These are phyloP conservation scores for Jamesozyma hellenica DNA, from an alignment of 805 yeast species.

Conservation along the genomic window DNA sequence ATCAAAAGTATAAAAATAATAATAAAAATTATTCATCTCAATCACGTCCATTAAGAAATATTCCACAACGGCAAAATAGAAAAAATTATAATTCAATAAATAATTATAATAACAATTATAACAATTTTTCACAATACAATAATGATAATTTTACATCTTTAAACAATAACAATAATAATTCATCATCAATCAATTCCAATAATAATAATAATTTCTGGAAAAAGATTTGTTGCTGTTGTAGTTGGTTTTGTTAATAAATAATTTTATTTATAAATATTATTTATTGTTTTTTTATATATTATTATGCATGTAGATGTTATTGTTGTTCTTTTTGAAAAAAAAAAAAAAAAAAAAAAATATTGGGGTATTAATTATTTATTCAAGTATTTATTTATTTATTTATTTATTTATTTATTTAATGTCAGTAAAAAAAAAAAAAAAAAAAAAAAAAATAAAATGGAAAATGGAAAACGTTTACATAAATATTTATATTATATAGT, in stretches of 20 bases:
- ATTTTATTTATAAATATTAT: too few relatives aligned
- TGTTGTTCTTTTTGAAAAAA: background rate
- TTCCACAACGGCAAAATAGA: too few relatives aligned
- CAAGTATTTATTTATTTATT: background rate
- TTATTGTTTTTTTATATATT: too few relatives aligned
- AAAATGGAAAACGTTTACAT: too few relatives aligned
- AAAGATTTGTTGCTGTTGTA: conserved; percentile 13
- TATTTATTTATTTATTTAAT: background rate
- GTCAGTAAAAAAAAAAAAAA: too few relatives aligned
- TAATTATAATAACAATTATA: conserved; percentile 2
- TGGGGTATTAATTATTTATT: background rate
- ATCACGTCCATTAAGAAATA: background rate
- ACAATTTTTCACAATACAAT: background rate
- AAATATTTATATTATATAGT: too few relatives aligned
- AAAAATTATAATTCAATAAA: too few relatives aligned
- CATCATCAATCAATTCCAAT: background rate
- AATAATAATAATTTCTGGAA: background rate
- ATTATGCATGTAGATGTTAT: conserved; percentile 1
- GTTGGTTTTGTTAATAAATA: conserved; percentile 7
- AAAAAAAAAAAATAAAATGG: too few relatives aligned
- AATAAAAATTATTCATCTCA: conserved; percentile 3
- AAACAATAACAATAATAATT: background rate
- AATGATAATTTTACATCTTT: conserved; percentile 3
- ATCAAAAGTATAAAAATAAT: conserved; percentile 1
- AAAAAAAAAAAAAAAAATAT: background rate